A percentile compares a stretch with the other conserved stretches of the same genome.
phyloP scores from a whole-genome alignment of 306 rosid species.

The Senna siamea region DNA sequence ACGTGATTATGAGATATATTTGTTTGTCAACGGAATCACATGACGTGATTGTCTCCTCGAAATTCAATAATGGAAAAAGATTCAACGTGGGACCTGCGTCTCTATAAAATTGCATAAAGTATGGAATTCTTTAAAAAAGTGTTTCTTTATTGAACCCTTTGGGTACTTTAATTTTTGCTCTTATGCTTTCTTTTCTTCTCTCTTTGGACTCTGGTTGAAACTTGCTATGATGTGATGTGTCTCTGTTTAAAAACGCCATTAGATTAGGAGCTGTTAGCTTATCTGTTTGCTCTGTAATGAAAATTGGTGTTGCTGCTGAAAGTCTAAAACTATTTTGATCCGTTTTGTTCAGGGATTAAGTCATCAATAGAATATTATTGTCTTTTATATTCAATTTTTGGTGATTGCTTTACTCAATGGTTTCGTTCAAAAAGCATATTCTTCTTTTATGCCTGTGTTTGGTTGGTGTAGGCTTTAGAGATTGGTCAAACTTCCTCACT shows the following conservation, averaged over 20 bases:
- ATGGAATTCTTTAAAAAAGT: not conserved
- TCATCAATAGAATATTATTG: not conserved
- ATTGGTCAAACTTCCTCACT: not conserved
- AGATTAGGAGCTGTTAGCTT: too few species aligned
- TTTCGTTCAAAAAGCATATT: not conserved
- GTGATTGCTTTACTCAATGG: not conserved
- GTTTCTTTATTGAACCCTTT: not conserved
- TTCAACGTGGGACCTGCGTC: not conserved
- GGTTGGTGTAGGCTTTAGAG: not conserved
- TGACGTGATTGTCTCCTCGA: slow-evolving; percentile 7
- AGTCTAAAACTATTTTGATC: too few species aligned
- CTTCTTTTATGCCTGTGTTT: not conserved
- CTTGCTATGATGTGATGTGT: not conserved
- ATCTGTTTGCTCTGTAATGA: not conserved
- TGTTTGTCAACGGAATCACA: slow-evolving; percentile 4
- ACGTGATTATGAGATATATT: not conserved
- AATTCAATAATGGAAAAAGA: not conserved
- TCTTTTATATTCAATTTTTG: not conserved
- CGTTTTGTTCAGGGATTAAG: not conserved
- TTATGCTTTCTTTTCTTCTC: not conserved
- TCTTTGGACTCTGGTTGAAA: not conserved
- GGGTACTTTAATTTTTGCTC: not conserved
- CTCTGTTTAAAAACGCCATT: not conserved
- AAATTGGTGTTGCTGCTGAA: not conserved
- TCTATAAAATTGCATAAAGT: not conserved